A percentile compares a stretch with the other conserved stretches of the same genome.
These are phyloP conservation scores for Kluyveromyces nonfermentans DNA, from an alignment of 805 yeast species.

Conservation along the genomic window DNA sequence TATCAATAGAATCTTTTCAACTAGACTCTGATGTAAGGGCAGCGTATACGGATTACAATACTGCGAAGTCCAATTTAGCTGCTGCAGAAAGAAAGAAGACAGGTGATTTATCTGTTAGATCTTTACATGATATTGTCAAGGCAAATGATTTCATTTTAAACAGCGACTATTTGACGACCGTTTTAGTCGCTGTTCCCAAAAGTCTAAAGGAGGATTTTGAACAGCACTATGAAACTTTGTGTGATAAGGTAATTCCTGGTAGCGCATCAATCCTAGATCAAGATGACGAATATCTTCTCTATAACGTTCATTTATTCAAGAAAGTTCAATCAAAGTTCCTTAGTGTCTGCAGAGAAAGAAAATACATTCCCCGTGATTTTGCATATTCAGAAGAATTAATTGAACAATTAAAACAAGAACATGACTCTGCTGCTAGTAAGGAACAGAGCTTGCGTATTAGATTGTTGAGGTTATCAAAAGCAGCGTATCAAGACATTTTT, in stretches of 20 bases:
- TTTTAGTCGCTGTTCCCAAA: constrained; percentile 85
- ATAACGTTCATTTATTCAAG: constrained; percentile 75
- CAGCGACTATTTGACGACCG: constrained; percentile 78
- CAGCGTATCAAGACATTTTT: constrained; percentile 83
- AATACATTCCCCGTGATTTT: constrained; percentile 90
- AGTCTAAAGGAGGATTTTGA: constrained; percentile 50
- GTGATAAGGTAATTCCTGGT: constrained; percentile 84
- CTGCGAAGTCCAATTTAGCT: constrained; percentile 72
- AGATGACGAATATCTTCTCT: constrained; percentile 69
- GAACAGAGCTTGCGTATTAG: constrained; percentile 72
- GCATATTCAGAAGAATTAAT: constrained; percentile 71
- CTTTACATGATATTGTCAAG: constrained; percentile 80
- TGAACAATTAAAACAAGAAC: constrained; percentile 68
- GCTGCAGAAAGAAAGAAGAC: constrained; percentile 89
- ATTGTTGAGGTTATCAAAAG: constrained; percentile 68
- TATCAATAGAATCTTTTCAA: constrained; percentile 69
- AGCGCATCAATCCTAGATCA: constrained; percentile 60
- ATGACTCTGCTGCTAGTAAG: constrained; percentile 58
- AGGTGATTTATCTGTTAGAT: constrained; percentile 87
- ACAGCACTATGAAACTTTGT: constrained; percentile 62
- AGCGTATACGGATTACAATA: constrained; percentile 65
- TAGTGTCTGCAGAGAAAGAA: constrained; percentile 66
- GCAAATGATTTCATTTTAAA: constrained; percentile 75
- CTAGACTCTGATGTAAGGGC: constrained; percentile 78
- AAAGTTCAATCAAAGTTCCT: constrained; percentile 66